Evolutionary conservation across 768 basidiomycete genomes (phyloP).

Genomic region (Rhodosporidiobolus sp.): DNA sequence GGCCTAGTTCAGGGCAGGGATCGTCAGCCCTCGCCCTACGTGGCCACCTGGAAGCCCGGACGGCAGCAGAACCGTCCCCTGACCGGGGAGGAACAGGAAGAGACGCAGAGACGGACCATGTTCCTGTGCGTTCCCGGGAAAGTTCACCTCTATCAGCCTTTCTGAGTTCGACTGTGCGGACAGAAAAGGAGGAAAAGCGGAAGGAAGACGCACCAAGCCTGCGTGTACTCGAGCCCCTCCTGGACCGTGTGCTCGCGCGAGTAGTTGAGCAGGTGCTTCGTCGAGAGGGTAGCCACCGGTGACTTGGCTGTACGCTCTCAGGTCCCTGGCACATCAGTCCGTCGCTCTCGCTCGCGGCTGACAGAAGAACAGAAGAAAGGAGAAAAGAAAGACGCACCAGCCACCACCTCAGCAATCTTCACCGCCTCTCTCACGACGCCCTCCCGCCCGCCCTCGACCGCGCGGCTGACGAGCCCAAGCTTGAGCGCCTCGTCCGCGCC

Average conservation of each 20-base stretch:
- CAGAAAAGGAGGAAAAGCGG: neutral
- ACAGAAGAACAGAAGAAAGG: neutral
- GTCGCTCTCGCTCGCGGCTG: neutral
- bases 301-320: constrained; percentile 55
- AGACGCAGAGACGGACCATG: constrained; percentile 8
- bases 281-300: constrained; percentile 70
- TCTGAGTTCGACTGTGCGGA: neutral
- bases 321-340: neutral
- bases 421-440: constrained; percentile 67
- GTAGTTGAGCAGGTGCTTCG: constrained; percentile 75
- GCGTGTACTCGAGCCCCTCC: constrained; percentile 35
- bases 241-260: constrained; percentile 66
- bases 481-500: constrained; percentile 62
- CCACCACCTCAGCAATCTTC: constrained; percentile 64
- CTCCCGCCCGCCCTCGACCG: constrained; percentile 63
- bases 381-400: constrained; percentile 44
- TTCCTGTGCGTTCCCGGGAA: constrained; percentile 12
- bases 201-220: constrained; percentile 17
- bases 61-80: too few species aligned
- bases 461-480: constrained; percentile 70
- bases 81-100: neutral
- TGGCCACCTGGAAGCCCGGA: neutral
- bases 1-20: constrained; percentile 36
- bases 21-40: neutral
- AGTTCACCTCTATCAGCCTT: neutral